Evolutionary conservation across 768 basidiomycete species (phyloP).

Genomic region (Termitomyces heimii): DNA sequence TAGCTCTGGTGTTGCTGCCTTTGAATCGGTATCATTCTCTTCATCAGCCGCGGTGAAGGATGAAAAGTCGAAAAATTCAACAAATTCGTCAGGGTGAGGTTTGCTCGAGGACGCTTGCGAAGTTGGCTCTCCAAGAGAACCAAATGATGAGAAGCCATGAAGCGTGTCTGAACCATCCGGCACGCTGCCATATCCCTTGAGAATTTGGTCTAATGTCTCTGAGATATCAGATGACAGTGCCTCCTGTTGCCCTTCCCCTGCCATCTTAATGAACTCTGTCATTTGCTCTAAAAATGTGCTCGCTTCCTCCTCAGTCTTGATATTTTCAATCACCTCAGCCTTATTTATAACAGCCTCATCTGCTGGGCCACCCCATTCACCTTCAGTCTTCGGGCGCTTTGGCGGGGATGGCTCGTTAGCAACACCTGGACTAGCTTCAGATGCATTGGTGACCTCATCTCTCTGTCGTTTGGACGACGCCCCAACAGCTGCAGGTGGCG

Average conservation of each 20-base stretch:
- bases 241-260: constrained; percentile 39
- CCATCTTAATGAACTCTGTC: constrained; percentile 56
- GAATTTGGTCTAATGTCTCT: constrained; percentile 55
- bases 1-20: constrained; percentile 72
- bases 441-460: constrained; percentile 36
- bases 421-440: constrained; percentile 24
- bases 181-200: constrained; percentile 44
- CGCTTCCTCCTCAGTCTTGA: constrained; percentile 67
- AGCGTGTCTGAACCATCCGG: constrained; percentile 35
- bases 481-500: constrained; percentile 16
- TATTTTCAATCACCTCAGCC: constrained; percentile 35
- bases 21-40: constrained; percentile 47
- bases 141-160: constrained; percentile 26
- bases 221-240: constrained; percentile 44
- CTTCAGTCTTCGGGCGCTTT: constrained; percentile 67
- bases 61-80: constrained; percentile 67
- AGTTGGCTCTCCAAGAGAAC: constrained; percentile 25
- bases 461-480: constrained; percentile 39
- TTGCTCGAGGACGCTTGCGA: constrained; percentile 19
- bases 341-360: constrained; percentile 44
- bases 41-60: constrained; percentile 52
- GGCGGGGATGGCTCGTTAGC: constrained; percentile 58
- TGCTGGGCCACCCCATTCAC: constrained; percentile 64
- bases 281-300: constrained; percentile 55
- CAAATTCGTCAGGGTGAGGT: constrained; percentile 40